Percentiles rank a stretch among this genome's conserved stretches.
These are phyloP conservation scores for Manihot esculenta DNA, from an alignment of 441 rosid species.

Conservation along the genomic window DNA sequence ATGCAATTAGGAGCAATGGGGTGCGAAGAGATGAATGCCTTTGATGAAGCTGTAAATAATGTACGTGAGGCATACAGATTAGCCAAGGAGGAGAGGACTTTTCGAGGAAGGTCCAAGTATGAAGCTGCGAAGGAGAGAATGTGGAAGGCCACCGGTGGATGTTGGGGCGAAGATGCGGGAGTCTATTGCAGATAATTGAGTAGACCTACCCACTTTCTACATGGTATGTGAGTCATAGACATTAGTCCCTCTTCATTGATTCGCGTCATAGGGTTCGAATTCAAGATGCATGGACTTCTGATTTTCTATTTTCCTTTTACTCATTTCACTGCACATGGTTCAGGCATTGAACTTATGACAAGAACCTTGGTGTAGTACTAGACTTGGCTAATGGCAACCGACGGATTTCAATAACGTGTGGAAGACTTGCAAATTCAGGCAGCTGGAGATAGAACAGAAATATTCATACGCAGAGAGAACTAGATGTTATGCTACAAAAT, in stretches of 20 bases:
- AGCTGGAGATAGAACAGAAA: too few species aligned
- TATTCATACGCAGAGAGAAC: too few species aligned
- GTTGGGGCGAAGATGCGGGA: conserved; percentile 44
- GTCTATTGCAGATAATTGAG: conserved; percentile 36
- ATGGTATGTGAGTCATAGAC: conserved; percentile 13
- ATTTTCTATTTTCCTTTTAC: neutral
- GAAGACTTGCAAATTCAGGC: too few species aligned
- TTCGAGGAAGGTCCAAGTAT: conserved; percentile 35
- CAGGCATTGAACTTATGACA: neutral
- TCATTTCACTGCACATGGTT: neutral
- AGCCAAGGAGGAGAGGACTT: conserved; percentile 36
- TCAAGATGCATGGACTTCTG: neutral
- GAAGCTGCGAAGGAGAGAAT: conserved; percentile 58
- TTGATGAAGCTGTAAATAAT: conserved; percentile 28
- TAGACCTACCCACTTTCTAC: neutral
- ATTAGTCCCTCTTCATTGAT: neutral
- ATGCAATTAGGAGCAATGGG: conserved; percentile 11
- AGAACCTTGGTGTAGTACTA: too few species aligned
- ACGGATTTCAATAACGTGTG: too few species aligned
- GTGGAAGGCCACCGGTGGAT: conserved; percentile 42
- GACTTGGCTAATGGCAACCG: too few species aligned
- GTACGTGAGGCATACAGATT: conserved; percentile 38
- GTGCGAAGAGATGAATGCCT: conserved; percentile 26
- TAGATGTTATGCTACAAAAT: too few species aligned
- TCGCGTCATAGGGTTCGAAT: neutral